These are phyloP conservation scores for Candida lessepsii DNA, from an alignment of 805 yeast genomes.

Conservation along the genomic window DNA sequence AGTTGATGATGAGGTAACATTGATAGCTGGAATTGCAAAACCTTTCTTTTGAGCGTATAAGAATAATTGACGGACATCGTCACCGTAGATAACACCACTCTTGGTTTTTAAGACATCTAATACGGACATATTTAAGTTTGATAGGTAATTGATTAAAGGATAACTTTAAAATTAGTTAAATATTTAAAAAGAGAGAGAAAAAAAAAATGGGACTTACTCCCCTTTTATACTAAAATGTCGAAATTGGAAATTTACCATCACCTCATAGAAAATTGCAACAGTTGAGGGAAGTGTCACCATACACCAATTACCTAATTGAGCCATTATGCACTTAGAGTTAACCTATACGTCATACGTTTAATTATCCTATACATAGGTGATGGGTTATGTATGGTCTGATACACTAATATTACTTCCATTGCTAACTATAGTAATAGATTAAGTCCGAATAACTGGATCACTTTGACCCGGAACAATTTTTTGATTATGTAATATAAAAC, in stretches of 20 bases:
- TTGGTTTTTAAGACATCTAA: constrained; percentile 82
- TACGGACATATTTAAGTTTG: constrained; percentile 46
- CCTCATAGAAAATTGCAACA: constrained; percentile 8
- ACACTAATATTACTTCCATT: too few relatives aligned
- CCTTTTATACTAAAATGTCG: constrained; percentile 11
- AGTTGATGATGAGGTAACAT: constrained; percentile 96
- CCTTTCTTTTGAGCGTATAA: constrained; percentile 90
- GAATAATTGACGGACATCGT: constrained; percentile 84
- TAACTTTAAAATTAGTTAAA: neutral
- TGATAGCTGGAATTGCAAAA: constrained; percentile 97
- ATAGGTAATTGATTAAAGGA: neutral
- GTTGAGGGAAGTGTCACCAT: constrained; percentile 3
- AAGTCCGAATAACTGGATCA: constrained; percentile 13
- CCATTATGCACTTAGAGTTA: neutral
- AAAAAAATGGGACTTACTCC: constrained; percentile 8
- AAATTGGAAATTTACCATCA: constrained; percentile 7
- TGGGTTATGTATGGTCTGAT: neutral
- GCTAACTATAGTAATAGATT: constrained; percentile 2
- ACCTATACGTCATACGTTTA: neutral
- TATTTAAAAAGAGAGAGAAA: constrained; percentile 3
- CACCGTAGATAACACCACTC: constrained; percentile 98
- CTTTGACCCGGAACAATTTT: constrained; percentile 16
- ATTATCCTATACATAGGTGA: neutral
- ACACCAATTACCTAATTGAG: constrained; percentile 5
- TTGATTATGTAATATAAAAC: constrained; percentile 6